Evolutionary conservation across 129 eudicot genomes (phyloP), one percentile per base, ranked within the genome.

Genomic region (Pittosporum tobira): DNA sequence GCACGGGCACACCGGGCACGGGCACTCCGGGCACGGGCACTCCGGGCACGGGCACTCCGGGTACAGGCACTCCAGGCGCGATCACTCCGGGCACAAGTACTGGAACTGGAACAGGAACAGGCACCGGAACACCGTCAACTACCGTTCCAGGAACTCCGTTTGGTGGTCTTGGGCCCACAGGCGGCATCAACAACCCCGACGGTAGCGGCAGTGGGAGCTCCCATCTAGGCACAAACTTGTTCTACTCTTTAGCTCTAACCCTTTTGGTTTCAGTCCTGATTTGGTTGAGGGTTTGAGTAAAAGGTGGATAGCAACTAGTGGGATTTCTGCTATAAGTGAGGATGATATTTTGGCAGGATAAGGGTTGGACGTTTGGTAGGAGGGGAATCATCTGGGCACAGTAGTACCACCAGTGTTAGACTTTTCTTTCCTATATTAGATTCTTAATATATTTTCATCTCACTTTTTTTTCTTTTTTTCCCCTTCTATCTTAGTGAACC

Each of bases 91-190:
- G 65, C 18, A 47, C 25, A 0, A 67, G 69, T 0, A 75, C 73
- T 0, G 79, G 84, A 0, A 72, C 76, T 0, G 79, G 71, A 0
- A 76, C 74, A 0, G 65, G 75, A 0, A 65, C 71, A 0, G 70
- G 64, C 8, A 74, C 74, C 0, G 55, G 15, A 0, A 62, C 37
- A 12, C 49, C 0, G 65, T n/a, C n/a, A n/a, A n/a, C 57, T 5
- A 55, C 15, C 6, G 46, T 40, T 3, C 25, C 56, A 4, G 71
- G 58, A 46, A 2, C 58, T 47, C 78, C 4, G 0, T 77, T 4
- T 52, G 58, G 64, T 61, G 71, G 77, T 23, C 70, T 79, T 6
- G 90, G 63, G 21, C 91, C 91, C 3, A 27, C 88, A 8, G 83
- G 71, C 18, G 47, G 82, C 42, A 60, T 73, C 29, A 58, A 54